phyloP scores from a whole-genome alignment of 208 protist genomes.

The Acanthamoeba royreba region DNA sequence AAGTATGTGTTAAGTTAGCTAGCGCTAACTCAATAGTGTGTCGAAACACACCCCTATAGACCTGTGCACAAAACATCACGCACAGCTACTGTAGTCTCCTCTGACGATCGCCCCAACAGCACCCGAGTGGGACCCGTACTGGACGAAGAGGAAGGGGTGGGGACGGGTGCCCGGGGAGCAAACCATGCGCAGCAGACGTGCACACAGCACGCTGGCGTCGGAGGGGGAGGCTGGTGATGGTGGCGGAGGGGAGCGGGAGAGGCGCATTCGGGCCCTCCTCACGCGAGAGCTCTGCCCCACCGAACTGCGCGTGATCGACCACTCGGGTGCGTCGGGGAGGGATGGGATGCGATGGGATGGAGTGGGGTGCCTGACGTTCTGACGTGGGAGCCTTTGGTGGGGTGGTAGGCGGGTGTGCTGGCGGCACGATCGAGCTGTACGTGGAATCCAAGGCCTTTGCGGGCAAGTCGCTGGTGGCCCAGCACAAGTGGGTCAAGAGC shows the following conservation, averaged over 20 bases:
- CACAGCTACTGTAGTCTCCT: background rate
- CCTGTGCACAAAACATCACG: background rate
- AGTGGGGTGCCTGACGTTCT: background rate
- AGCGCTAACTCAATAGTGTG: background rate
- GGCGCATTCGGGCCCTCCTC: background rate
- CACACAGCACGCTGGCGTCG: too few species aligned
- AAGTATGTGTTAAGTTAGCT: too few species aligned
- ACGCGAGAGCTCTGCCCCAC: background rate
- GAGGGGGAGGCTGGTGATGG: background rate
- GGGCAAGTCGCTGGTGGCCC: background rate
- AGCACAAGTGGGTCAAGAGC: background rate
- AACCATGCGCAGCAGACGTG: too few species aligned
- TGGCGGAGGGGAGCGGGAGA: background rate
- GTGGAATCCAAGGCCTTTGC: background rate
- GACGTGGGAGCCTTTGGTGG: background rate
- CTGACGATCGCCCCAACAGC: too few species aligned
- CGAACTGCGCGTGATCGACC: background rate
- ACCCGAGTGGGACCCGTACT: too few species aligned
- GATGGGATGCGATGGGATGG: background rate
- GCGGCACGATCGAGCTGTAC: background rate
- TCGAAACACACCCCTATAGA: background rate
- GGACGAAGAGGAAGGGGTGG: too few species aligned
- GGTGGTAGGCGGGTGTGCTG: background rate
- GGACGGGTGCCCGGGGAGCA: too few species aligned
- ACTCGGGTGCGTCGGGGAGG: background rate